Base-by-base conservation (phyloP, 192 early-diverging fungal species). In the Dissophora ornata region DNA sequence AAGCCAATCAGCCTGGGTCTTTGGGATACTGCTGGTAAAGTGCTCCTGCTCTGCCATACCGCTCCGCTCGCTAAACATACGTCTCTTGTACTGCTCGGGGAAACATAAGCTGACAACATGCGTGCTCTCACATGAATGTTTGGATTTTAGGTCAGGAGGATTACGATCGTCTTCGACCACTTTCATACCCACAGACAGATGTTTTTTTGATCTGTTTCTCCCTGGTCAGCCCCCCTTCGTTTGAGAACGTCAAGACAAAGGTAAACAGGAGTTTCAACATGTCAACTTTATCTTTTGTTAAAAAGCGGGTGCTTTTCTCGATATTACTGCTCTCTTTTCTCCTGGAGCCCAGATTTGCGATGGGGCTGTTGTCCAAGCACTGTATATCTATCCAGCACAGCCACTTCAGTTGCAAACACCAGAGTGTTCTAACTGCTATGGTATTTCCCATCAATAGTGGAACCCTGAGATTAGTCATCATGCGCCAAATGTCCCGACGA, bases 181-280 rank as follows among this genome's bases (percentile, higher is more conserved):
- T 98, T 41, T 97, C 95, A 51, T 98, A 98, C 82, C 97, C 97
- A 44, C 97, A 98, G 73, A 98, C 97, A 5, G 97, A 98, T 80
- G 95, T 98, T n/a, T 98, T 98, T 83, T 84, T 98, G 59, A 90
- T 98, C 71, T 98, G 97, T 84, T 98, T 98, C 79, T 98, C 97
- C 48, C 82, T 98, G 49, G 96, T 97, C 67, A 93, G 90, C 57
- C 97, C 96, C 68, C 92, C 96, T 41, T 96, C 94, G 32, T 98
- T 94, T 69, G 97, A 98, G 83, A 98, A 98, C 82, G 95, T 97
- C 59, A 88, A 93, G 81, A 91, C 95, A 78, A 98, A 98, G 90
- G 93, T 93, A 84, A 60, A 5, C 9, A 18, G 9, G 6, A 38
- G 13, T 38, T 38, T 6, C 6, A 45, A 45, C 6, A 45, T 12